Conservation (phyloP, 257 asterid genomes). For the Solanum raphanifolium region DNA sequence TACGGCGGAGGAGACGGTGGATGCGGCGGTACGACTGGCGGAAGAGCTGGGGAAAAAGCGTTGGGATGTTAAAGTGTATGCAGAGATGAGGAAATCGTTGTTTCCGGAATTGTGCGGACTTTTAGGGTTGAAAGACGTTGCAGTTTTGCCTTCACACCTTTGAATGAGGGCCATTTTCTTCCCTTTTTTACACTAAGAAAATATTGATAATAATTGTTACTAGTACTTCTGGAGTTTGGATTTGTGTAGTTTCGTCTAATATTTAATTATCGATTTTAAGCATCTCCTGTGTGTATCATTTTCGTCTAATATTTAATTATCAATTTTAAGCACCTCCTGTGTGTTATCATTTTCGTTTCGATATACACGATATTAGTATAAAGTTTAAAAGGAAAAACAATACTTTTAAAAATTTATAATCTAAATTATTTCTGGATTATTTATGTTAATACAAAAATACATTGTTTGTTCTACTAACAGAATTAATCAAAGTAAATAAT, state of each 20-base stretch:
- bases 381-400: not conserved
- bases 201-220: not conserved
- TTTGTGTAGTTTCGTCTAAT: no score
- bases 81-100: conserved; percentile 51
- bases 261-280: no score
- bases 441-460: no score
- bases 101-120: conserved; percentile 45
- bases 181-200: not conserved
- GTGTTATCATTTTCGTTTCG: not conserved
- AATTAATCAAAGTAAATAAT: no score
- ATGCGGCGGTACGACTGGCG: conserved; percentile 37
- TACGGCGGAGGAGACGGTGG: conserved; percentile 40
- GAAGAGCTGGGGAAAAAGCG: conserved; percentile 42
- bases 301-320: no score
- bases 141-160: conserved; percentile 42
- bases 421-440: no score
- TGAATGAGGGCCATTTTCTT: conserved; percentile 7
- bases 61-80: conserved; percentile 60
- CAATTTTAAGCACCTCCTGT: no score
- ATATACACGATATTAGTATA: not conserved
- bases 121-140: conserved; percentile 33
- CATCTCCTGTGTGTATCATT: no score
- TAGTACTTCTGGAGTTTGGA: not conserved
- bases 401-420: no score
- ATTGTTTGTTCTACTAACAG: no score